Evolutionary conservation across 2,329 filamentous ascomycete species (phyloP), one percentile per base, ranked within the genome.

Genomic region (Xylariales sp.): DNA sequence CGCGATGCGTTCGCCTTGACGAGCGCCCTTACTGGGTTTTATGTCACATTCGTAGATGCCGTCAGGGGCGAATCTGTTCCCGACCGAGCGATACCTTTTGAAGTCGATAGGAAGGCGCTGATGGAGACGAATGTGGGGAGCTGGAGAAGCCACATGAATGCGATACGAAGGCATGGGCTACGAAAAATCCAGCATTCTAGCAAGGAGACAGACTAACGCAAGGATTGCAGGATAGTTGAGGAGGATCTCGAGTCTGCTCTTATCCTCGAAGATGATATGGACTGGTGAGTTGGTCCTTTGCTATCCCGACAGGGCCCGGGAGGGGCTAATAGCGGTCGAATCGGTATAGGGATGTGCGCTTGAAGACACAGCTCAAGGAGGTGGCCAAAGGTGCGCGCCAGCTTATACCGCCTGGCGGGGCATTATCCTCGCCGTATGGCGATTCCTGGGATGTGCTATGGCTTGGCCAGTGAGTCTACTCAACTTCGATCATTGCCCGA

Each of bases 1-100:
- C 80, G 81, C 56, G 84, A 86, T 77, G 81, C 80, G 2, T 75
- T 86, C 18, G 74, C 79, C 1, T 72, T 86, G 5, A 77, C 80
- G 5, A 79, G 81, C 46, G 75, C 80, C 0, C 61, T 84, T 41
- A 80, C 80, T 0, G 80, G 79, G 0, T 79, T 86, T 69, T 75
- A 80, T 3, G 72, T 84, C 0, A 79, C 84, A 5, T 84, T 79
- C 73, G 69, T 84, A 3, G 78, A 82, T 63, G 84, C 81, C 0
- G 78, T 85, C 3, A 75, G 71, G 16, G 81, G 82, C 1, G 77
- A 80, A 9, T 74, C 75, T 1, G 72, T 85, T 3, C 71, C 75
- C 1, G 80, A 83, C 62, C 84, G 83, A 67, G 78, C 82, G 3
- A 72, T 78, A 34, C 53, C 53, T 23, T 6, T 5, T 9, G 39